Percentiles rank a stretch among this genome's conserved stretches.
Evolutionary conservation across 2,329 filamentous ascomycete genomes (phyloP).

Genomic region (Pseudogymnoascus sp.): DNA sequence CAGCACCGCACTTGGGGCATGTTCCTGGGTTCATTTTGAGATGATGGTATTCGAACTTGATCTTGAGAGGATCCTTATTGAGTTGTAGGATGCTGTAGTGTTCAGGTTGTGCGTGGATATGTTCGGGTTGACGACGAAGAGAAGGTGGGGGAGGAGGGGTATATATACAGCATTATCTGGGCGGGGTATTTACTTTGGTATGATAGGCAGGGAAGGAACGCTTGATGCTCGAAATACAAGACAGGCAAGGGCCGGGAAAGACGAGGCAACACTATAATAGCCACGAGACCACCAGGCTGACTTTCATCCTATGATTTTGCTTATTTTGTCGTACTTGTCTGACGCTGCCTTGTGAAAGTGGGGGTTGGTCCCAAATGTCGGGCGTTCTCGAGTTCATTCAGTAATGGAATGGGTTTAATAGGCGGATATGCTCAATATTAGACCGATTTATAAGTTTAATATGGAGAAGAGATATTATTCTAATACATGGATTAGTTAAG

Average conservation of each 20-base stretch:
- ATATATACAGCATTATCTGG: neutral
- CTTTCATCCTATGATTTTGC: conserved; percentile 5
- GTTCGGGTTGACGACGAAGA: neutral
- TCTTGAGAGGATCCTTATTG: neutral
- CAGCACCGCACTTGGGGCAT: conserved; percentile 6
- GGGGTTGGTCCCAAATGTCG: neutral
- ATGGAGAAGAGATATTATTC: neutral
- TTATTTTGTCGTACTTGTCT: conserved; percentile 5
- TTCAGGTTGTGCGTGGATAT: neutral
- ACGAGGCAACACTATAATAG: conserved; percentile 1
- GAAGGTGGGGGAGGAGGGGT: neutral
- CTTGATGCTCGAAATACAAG: conserved; percentile 1
- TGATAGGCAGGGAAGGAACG: conserved; percentile 8
- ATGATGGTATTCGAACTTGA: neutral
- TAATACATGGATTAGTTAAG: neutral
- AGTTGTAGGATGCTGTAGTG: neutral
- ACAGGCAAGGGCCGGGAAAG: neutral
- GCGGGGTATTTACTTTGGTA: conserved; percentile 6
- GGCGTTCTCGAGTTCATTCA: neutral
- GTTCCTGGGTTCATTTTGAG: conserved; percentile 8
- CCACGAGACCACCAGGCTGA: conserved; percentile 2
- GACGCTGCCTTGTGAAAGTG: conserved; percentile 6
- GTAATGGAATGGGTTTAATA: conserved; percentile 3
- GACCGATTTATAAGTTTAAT: neutral
- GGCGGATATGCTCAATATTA: neutral